Evolutionary conservation across 2,329 filamentous ascomycete genomes (phyloP).

Genomic region (Penicillium oxalicum): DNA sequence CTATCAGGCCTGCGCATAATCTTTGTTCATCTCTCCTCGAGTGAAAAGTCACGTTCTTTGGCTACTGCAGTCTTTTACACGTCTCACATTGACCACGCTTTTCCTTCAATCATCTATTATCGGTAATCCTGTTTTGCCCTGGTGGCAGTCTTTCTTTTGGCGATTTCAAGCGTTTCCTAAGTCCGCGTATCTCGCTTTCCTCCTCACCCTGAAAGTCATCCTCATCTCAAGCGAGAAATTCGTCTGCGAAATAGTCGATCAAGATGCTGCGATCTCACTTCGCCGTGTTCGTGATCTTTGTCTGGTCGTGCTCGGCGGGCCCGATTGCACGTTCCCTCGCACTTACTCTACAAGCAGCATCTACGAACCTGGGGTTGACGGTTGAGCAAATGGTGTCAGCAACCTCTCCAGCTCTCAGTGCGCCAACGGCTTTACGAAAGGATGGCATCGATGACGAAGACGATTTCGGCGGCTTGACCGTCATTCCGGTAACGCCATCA

Average conservation of each 20-base stretch:
- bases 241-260: conserved; percentile 3
- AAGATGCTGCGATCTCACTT: conserved; percentile 15
- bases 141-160: background rate
- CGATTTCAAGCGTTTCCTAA: no score
- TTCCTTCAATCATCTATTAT: background rate
- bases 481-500: conserved; percentile 6
- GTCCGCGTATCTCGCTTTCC: background rate
- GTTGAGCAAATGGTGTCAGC: background rate
- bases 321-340: conserved; percentile 22
- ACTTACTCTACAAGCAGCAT: background rate
- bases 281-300: conserved; percentile 9
- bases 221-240: background rate
- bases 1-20: no score
- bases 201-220: background rate
- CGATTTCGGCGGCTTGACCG: conserved; percentile 2
- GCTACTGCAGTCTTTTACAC: background rate
- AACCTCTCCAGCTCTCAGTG: background rate
- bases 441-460: background rate
- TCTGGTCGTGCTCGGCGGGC: conserved; percentile 18
- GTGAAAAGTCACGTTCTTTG: background rate
- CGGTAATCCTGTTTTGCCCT: no score
- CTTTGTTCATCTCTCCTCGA: conserved; percentile 1
- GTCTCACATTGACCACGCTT: no score
- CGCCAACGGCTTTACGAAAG: background rate
- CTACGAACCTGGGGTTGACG: background rate